A percentile compares a stretch with the other conserved stretches of the same genome.
These are phyloP conservation scores for Ilex asprella DNA, from an alignment of 257 asterid species.

Conservation along the genomic window DNA sequence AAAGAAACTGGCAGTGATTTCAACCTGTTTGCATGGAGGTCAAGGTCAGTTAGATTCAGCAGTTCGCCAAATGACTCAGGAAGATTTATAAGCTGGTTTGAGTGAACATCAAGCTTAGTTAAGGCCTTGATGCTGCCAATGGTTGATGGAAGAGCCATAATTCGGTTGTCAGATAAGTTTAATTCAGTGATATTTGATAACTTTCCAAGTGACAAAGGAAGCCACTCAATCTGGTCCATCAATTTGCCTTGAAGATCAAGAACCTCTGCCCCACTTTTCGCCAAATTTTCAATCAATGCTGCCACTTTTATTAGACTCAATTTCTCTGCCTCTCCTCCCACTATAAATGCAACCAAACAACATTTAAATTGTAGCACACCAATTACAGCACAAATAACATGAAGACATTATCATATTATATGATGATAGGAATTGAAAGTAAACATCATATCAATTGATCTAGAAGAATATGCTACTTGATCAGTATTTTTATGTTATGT, in stretches of 20 bases:
- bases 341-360: conserved; percentile 22
- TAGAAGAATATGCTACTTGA: too few species aligned
- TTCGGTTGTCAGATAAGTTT: conserved; percentile 51
- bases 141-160: conserved; percentile 79
- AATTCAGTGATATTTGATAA: conserved; percentile 43
- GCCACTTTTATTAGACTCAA: conserved; percentile 55
- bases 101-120: conserved; percentile 48
- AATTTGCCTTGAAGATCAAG: conserved; percentile 63
- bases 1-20: conserved; percentile 71
- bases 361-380: conserved; percentile 3
- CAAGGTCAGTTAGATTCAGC: conserved; percentile 42
- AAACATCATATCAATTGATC: too few species aligned
- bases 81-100: conserved; percentile 79
- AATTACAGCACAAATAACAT: too few species aligned
- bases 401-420: too few species aligned
- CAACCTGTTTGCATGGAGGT: conserved; percentile 55
- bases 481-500: too few species aligned
- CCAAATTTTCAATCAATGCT: conserved; percentile 47
- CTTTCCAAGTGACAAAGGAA: conserved; percentile 76
- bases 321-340: conserved; percentile 33
- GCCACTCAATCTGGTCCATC: conserved; percentile 81
- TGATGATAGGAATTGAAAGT: too few species aligned
- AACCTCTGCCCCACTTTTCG: conserved; percentile 34
- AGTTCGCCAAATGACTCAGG: conserved; percentile 73
- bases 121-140: conserved; percentile 43